These are phyloP conservation scores for Yamadazyma trypodendri DNA, from an alignment of 1,139 yeast genomes.

Conservation along the genomic window DNA sequence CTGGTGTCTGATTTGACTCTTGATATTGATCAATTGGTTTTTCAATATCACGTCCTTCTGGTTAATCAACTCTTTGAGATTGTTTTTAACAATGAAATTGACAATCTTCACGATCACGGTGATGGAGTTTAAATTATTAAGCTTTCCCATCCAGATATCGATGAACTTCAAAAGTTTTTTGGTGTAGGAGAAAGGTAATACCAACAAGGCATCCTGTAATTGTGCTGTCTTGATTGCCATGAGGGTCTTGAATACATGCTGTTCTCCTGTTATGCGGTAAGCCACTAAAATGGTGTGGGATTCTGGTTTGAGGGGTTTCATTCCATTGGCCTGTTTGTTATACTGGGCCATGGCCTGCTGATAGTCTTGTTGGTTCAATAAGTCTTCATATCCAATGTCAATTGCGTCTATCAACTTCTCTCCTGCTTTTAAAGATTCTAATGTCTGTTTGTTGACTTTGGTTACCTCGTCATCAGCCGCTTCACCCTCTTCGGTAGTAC, in stretches of 20 bases:
- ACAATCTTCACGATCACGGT: constrained; percentile 72
- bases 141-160: constrained; percentile 65
- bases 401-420: constrained; percentile 91
- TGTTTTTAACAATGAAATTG: constrained; percentile 68
- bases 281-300: constrained; percentile 72
- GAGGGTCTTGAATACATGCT: constrained; percentile 73
- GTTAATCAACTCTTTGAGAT: constrained; percentile 71
- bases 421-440: constrained; percentile 92
- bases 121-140: constrained; percentile 47
- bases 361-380: constrained; percentile 58
- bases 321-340: constrained; percentile 36
- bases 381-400: constrained; percentile 75
- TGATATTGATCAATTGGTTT: constrained; percentile 58
- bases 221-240: constrained; percentile 76
- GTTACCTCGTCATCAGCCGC: constrained; percentile 55
- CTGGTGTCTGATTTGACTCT: constrained; percentile 52
- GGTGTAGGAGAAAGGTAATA: constrained; percentile 86
- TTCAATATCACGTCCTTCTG: constrained; percentile 65
- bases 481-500: constrained; percentile 33
- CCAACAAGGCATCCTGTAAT: constrained; percentile 86
- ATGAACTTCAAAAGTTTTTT: constrained; percentile 68
- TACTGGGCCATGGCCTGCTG: constrained; percentile 31
- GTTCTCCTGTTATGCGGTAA: constrained; percentile 67
- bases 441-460: constrained; percentile 76
- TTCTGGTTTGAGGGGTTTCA: constrained; percentile 57